Conservation (phyloP, 1,139 yeast species). For the Yamadazyma jaroonii region DNA sequence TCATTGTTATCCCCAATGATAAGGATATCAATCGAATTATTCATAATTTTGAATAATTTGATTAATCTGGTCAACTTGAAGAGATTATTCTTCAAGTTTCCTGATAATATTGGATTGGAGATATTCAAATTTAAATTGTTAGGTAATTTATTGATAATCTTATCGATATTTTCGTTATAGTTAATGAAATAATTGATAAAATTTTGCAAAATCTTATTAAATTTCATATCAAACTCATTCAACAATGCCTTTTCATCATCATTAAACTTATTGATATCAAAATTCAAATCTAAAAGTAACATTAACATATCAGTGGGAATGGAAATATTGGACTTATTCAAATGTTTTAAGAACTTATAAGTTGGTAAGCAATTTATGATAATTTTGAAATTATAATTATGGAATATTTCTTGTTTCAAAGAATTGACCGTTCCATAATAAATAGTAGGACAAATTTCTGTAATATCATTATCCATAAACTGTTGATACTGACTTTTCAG, state of each 20-base stretch:
- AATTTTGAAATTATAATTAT: slow-evolving; percentile 32
- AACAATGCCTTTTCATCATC: slow-evolving; percentile 20
- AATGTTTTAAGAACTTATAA: slow-evolving; percentile 23
- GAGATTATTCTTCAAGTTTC: slow-evolving; percentile 36
- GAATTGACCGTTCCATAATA: slow-evolving; percentile 11
- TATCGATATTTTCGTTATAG: slow-evolving; percentile 27
- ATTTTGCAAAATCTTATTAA: slow-evolving; percentile 38
- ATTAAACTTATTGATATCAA: slow-evolving; percentile 19
- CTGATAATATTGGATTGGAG: slow-evolving; percentile 38
- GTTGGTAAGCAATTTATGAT: slow-evolving; percentile 43
- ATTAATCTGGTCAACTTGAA: slow-evolving; percentile 39
- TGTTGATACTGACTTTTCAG: slow-evolving; percentile 4
- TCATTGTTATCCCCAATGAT: slow-evolving; percentile 36
- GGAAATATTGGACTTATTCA: slow-evolving; percentile 20
- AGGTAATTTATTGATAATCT: slow-evolving; percentile 32
- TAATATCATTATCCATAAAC: background rate
- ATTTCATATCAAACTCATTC: slow-evolving; percentile 25
- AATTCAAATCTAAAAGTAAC: slow-evolving; percentile 38
- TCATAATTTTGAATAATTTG: slow-evolving; percentile 34
- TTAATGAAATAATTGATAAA: slow-evolving; percentile 37
- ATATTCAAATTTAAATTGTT: slow-evolving; percentile 23
- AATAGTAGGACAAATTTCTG: slow-evolving; percentile 12
- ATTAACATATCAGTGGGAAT: slow-evolving; percentile 40
- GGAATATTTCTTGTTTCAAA: slow-evolving; percentile 15
- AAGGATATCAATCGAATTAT: slow-evolving; percentile 32